phyloP scores from a whole-genome alignment of 1,284 basidiomycete species.

The Malassezia slooffiae region DNA sequence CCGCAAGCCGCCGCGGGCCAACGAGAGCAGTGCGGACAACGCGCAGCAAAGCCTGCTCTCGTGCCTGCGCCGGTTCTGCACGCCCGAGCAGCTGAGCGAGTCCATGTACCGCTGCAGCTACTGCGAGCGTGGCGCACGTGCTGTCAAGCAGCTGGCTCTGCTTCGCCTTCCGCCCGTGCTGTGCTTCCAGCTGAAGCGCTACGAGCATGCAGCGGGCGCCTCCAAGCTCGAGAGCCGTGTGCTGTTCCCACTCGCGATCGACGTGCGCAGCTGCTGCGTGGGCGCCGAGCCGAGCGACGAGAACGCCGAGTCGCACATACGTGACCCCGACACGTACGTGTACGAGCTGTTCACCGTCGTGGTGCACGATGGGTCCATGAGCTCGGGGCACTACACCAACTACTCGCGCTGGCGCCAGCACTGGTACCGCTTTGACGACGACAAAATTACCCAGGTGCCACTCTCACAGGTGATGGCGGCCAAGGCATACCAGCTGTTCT shows the following conservation, averaged over 20 bases:
- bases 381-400: conserved; percentile 87
- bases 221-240: conserved; percentile 72
- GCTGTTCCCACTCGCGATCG: conserved; percentile 68
- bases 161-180: conserved; percentile 76
- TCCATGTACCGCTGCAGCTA: conserved; percentile 52
- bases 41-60: conserved; percentile 52
- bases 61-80: conserved; percentile 24
- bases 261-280: conserved; percentile 75
- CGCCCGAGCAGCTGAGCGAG: conserved; percentile 32
- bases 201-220: conserved; percentile 63
- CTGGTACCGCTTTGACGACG: conserved; percentile 91
- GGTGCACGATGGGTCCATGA: conserved; percentile 77
- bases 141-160: conserved; percentile 72
- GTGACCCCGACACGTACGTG: conserved; percentile 47
- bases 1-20: conserved; percentile 11
- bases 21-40: conserved; percentile 4
- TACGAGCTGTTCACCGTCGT: conserved; percentile 89
- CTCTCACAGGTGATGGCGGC: conserved; percentile 23
- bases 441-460: conserved; percentile 54
- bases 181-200: conserved; percentile 94
- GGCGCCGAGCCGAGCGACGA: conserved; percentile 14
- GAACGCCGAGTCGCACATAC: conserved; percentile 8
- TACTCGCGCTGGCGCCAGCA: conserved; percentile 65
- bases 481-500: conserved; percentile 40
- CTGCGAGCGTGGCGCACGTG: conserved; percentile 42